Evolutionary conservation across 2,329 filamentous ascomycete species (phyloP).

Genomic region (Arthrobotrys sphaeroides): DNA sequence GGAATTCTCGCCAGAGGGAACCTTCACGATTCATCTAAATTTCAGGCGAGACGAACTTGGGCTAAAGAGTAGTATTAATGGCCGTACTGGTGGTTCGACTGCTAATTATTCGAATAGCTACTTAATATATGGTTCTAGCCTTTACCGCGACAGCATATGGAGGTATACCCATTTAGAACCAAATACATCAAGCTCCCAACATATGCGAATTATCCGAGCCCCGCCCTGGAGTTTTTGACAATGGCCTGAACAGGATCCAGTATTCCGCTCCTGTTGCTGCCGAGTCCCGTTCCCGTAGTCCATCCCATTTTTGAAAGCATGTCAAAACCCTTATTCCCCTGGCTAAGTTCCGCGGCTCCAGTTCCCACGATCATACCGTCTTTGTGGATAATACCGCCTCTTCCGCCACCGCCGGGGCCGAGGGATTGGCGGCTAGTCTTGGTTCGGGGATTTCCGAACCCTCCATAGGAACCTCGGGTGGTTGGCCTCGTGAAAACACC

Average conservation of each 20-base stretch:
- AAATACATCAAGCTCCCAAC: too few relatives aligned
- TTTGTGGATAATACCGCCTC: conserved; percentile 67
- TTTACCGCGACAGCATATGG: too few relatives aligned
- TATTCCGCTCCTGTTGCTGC: conserved; percentile 83
- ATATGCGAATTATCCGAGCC: conserved; percentile 78
- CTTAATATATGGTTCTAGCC: too few relatives aligned
- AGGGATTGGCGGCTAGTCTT: conserved; percentile 60
- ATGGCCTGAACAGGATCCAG: conserved; percentile 84
- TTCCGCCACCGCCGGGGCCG: conserved; percentile 58
- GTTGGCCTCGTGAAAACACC: conserved; percentile 64
- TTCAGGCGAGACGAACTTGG: too few relatives aligned
- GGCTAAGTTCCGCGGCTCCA: conserved; percentile 81
- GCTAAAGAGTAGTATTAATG: too few relatives aligned
- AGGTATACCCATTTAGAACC: too few relatives aligned
- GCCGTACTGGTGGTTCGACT: too few relatives aligned
- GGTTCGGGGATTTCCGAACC: conserved; percentile 58
- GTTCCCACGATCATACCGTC: conserved; percentile 91
- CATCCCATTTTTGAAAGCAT: conserved; percentile 99
- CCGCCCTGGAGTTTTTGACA: conserved; percentile 85
- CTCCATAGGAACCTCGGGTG: conserved; percentile 68
- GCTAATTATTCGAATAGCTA: too few relatives aligned
- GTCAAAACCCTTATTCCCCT: conserved; percentile 81
- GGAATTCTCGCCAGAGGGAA: too few relatives aligned
- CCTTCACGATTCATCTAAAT: too few relatives aligned
- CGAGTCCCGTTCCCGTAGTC: conserved; percentile 84